These are phyloP conservation scores for Lasiodiplodia sp. DNA, from an alignment of 2,329 filamentous ascomycete species.

Conservation along the genomic window DNA sequence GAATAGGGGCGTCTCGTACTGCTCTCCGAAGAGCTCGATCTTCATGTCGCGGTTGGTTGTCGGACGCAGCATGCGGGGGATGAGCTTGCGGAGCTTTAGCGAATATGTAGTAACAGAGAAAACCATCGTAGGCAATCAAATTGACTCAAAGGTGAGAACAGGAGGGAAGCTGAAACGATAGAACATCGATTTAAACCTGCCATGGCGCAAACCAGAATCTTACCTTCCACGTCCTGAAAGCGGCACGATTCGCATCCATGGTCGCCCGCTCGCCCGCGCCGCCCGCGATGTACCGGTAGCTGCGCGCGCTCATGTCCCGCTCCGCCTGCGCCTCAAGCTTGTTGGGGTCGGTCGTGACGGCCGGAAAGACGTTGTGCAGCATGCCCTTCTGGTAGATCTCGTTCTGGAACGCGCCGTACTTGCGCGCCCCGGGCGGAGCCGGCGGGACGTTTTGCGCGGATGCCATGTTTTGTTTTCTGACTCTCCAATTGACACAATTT, in stretches of 20 bases:
- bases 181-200: neutral
- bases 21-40: constrained; percentile 43
- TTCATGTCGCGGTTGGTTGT: constrained; percentile 27
- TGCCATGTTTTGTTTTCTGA: neutral
- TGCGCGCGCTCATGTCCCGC: constrained; percentile 54
- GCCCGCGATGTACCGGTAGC: constrained; percentile 69
- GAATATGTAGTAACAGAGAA: too few relatives aligned
- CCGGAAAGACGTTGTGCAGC: constrained; percentile 56
- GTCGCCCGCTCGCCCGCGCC: constrained; percentile 69
- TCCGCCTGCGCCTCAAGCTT: constrained; percentile 64
- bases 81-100: constrained; percentile 3
- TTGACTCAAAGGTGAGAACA: neutral
- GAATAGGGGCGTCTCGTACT: constrained; percentile 60
- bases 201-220: neutral
- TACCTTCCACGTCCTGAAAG: constrained; percentile 62
- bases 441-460: constrained; percentile 10
- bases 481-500: neutral
- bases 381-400: constrained; percentile 63
- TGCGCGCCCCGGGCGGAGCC: constrained; percentile 33
- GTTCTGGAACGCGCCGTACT: constrained; percentile 50
- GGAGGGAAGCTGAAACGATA: neutral
- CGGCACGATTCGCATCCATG: constrained; percentile 65
- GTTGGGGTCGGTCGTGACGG: constrained; percentile 66
- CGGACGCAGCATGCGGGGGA: constrained; percentile 24
- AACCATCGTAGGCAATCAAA: too few relatives aligned